Evolutionary conservation across 2,329 filamentous ascomycete genomes (phyloP).

Genomic region (Anthostomella pinea): DNA sequence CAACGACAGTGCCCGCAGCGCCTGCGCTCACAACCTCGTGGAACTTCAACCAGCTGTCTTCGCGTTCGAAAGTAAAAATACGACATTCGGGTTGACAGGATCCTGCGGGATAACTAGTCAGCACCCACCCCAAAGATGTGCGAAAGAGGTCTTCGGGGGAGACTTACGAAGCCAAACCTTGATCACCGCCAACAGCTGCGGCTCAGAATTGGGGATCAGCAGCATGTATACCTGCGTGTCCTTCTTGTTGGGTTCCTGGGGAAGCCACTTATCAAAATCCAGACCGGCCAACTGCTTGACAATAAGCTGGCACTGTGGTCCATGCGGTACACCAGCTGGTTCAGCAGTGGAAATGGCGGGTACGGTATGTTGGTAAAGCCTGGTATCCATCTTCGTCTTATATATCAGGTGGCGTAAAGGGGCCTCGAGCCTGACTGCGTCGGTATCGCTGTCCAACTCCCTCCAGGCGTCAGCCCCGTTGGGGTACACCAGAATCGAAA

Average conservation of each 20-base stretch:
- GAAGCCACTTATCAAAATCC: constrained; percentile 18
- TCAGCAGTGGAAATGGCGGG: too few species aligned
- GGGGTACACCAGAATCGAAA: constrained; percentile 31
- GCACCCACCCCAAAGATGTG: not conserved
- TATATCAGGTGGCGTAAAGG: constrained; percentile 27
- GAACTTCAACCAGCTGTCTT: constrained; percentile 26
- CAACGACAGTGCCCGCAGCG: constrained; percentile 28
- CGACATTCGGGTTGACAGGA: constrained; percentile 24
- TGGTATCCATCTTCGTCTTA: constrained; percentile 13
- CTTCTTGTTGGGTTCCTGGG: constrained; percentile 19
- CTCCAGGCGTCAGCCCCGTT: constrained; percentile 22
- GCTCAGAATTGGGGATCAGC: constrained; percentile 23
- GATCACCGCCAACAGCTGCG: constrained; percentile 20
- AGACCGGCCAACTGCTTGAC: constrained; percentile 20
- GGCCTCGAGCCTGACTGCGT: constrained; percentile 7
- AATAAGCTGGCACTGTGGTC: constrained; percentile 14
- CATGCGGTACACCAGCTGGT: too few species aligned
- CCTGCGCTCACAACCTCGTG: constrained; percentile 22
- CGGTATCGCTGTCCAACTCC: constrained; percentile 12
- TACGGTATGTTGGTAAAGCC: too few species aligned
- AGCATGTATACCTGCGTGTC: constrained; percentile 29
- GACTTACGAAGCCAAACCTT: constrained; percentile 32
- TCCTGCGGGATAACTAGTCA: constrained; percentile 15
- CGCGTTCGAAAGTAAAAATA: constrained; percentile 26
- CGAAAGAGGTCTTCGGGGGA: not conserved